Percentiles rank a stretch among this genome's conserved stretches.
Evolutionary conservation across 1,284 basidiomycete genomes (phyloP).

Genomic region (Moniliophthora roreri): DNA sequence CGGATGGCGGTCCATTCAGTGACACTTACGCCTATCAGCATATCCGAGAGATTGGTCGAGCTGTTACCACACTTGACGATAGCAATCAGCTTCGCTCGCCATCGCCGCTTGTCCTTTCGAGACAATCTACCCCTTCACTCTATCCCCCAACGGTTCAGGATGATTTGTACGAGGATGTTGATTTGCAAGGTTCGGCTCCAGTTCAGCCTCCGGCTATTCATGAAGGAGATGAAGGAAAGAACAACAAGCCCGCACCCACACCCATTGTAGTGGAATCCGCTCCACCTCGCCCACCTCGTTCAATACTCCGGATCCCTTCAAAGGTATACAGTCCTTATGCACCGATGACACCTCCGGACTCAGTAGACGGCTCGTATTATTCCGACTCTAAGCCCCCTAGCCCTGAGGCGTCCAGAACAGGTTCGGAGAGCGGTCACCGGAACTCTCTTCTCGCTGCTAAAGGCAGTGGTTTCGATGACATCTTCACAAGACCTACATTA

Average conservation of each 20-base stretch:
- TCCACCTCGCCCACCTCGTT: conserved; percentile 42
- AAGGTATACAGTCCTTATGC: conserved; percentile 19
- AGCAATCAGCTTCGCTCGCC: conserved; percentile 2
- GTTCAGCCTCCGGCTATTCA: neutral
- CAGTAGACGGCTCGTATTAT: conserved; percentile 13
- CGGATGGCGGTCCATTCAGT: conserved; percentile 8
- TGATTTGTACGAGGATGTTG: conserved; percentile 26
- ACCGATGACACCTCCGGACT: conserved; percentile 39
- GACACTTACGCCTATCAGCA: conserved; percentile 2
- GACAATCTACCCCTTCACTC: conserved; percentile 56
- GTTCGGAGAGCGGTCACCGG: neutral
- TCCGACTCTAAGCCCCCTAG: conserved; percentile 22
- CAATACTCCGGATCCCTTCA: conserved; percentile 34
- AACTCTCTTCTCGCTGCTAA: neutral
- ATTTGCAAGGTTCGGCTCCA: conserved; percentile 13
- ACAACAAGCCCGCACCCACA: conserved; percentile 6
- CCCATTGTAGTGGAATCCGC: conserved; percentile 19
- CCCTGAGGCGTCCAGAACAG: conserved; percentile 12
- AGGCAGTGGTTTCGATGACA: conserved; percentile 21
- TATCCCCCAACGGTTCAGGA: conserved; percentile 54
- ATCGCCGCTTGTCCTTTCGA: conserved; percentile 29
- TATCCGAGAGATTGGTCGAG: conserved; percentile 12
- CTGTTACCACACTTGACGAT: conserved; percentile 19
- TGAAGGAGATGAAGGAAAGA: conserved; percentile 9
- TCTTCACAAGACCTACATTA: conserved; percentile 34